Base-by-base conservation (phyloP, 2,329 filamentous ascomycete genomes). In the Fusarium subtropicale region DNA sequence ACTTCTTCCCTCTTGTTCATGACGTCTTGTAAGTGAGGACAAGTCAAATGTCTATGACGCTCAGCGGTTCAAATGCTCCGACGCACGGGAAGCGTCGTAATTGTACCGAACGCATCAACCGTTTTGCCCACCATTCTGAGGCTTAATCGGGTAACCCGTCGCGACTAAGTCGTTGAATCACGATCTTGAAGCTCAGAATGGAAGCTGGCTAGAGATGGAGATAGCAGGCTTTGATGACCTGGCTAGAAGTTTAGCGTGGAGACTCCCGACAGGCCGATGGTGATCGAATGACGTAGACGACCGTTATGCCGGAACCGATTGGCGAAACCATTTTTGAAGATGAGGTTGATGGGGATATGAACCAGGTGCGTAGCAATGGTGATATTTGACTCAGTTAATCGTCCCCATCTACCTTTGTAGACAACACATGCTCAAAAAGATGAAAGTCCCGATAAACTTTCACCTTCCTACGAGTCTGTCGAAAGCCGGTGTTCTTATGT, bases 401-500 rank as follows among this genome's bases (percentile, higher is more conserved):
- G n/a, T 20, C 36, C 2, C 11, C 12, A 39, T 7, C 36, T 39
- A 13, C 36, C 11, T 22, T 36, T 34, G 11, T 24, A 11, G 46
- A 56, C 56, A 46, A 52, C 5, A 59, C 28, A 60, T 59, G 57
- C 30, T 45, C 26, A n/a, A 73, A 50, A 20, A 69, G 28, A 9
- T 66, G 56, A 66, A 69, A 10, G 71, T 48, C 6, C 45, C 7
- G 62, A 44, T 76, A 20, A 76, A 12, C 4, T 5, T 39, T 36
- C 72, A 76, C 31, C 66, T 69, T 74, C 69, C 58, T 10, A 38
- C 6, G 76, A 7, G 20, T 53, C 26, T 57, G 24, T 77, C 70
- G 26, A 72, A 56, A 24, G 63, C 36, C 28, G 60, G 68, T 28
- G 59, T 42, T 8, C 71, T 70, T 70, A 56, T 60, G 1, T 61